These are phyloP conservation scores for Lentinula sp. DNA, from an alignment of 768 basidiomycete species.

Conservation along the genomic window DNA sequence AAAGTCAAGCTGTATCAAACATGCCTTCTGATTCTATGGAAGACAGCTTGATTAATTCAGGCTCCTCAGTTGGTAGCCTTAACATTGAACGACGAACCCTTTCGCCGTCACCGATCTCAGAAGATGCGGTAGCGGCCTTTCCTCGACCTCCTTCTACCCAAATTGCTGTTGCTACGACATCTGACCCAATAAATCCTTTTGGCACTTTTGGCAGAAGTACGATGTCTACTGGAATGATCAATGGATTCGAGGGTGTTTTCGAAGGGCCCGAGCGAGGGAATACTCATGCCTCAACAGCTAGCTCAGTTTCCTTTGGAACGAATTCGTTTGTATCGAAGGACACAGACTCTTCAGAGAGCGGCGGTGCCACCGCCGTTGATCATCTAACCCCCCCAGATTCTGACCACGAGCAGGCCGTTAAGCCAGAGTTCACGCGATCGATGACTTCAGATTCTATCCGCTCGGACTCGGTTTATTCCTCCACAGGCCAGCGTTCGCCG, in stretches of 20 bases:
- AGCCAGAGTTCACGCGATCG: neutral
- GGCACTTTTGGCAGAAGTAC: neutral
- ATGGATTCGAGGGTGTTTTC: neutral
- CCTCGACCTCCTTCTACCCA: neutral
- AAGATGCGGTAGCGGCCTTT: slow-evolving; percentile 1
- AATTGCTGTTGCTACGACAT: neutral
- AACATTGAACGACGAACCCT: neutral
- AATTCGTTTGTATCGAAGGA: neutral
- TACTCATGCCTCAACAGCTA: neutral
- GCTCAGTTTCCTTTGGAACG: neutral
- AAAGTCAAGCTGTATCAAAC: neutral
- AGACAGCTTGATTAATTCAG: neutral
- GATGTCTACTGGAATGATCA: neutral
- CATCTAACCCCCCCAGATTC: neutral
- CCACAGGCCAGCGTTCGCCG: slow-evolving; percentile 5
- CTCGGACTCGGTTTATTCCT: neutral
- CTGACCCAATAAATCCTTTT: slow-evolving; percentile 1
- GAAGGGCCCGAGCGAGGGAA: neutral
- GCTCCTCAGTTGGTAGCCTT: neutral
- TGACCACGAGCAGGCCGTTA: neutral
- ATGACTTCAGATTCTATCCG: neutral
- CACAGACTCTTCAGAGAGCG: slow-evolving; percentile 1
- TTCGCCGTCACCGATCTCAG: neutral
- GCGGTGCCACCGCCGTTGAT: neutral
- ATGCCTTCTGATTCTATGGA: neutral